Evolutionary conservation across 345 rosid genomes (phyloP).

Genomic region (Diplotaxis tenuifolia): DNA sequence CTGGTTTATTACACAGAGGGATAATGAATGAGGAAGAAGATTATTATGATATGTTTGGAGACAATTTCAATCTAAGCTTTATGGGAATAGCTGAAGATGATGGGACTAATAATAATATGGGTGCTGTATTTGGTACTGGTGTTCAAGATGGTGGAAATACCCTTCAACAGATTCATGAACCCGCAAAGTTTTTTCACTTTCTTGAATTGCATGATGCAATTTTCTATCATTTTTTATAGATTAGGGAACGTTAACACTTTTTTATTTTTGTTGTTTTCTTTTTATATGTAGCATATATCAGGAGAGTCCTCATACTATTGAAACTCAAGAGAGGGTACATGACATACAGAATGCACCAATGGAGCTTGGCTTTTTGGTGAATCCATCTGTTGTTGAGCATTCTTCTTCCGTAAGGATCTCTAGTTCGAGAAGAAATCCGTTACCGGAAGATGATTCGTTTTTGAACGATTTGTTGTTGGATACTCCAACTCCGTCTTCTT

Average conservation of each 20-base stretch:
- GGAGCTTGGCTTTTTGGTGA: conserved; percentile 26
- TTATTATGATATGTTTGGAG: conserved; percentile 37
- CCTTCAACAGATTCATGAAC: conserved; percentile 58
- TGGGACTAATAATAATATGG: conserved; percentile 39
- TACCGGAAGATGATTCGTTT: neutral
- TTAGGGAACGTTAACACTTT: neutral
- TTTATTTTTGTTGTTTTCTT: neutral
- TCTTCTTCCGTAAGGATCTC: neutral
- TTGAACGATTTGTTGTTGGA: neutral
- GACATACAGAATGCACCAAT: neutral
- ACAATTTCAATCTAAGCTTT: conserved; percentile 32
- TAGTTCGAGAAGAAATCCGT: neutral
- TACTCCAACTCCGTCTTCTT: neutral
- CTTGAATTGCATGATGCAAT: neutral
- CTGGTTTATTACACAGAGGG: conserved; percentile 33
- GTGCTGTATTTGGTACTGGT: conserved; percentile 45
- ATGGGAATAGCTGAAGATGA: conserved; percentile 39
- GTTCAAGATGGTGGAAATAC: conserved; percentile 41
- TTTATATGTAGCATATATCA: conserved; percentile 42
- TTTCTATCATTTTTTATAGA: neutral
- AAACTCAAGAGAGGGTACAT: conserved; percentile 46
- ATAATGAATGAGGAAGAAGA: conserved; percentile 42
- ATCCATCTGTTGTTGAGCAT: neutral
- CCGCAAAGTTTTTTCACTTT: conserved; percentile 48
- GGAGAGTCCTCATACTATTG: conserved; percentile 51